Conservation (phyloP, 495 filamentous ascomycete species). For the Neurospora sp. region DNA sequence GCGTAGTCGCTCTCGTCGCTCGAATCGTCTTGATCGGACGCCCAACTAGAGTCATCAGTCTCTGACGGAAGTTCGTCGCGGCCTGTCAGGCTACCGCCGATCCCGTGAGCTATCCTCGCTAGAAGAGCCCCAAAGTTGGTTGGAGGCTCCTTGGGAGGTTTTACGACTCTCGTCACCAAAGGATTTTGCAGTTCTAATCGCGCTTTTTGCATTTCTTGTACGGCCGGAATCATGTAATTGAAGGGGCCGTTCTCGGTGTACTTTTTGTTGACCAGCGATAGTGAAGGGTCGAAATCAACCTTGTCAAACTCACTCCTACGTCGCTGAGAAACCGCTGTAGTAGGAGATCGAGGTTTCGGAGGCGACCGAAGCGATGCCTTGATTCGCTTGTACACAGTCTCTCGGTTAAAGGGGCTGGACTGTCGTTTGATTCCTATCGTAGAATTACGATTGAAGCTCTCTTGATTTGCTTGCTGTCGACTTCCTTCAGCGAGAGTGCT, state of each 20-base stretch:
- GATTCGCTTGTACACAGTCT: conserved; percentile 44
- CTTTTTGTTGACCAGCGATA: conserved; percentile 39
- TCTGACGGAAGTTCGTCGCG: conserved; percentile 32
- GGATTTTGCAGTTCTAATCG: neutral
- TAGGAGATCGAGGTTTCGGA: conserved; percentile 6
- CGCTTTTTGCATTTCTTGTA: conserved; percentile 10
- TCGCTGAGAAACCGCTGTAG: conserved; percentile 1
- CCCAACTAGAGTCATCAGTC: conserved; percentile 33
- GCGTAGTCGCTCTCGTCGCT: conserved; percentile 36
- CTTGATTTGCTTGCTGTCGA: conserved; percentile 18
- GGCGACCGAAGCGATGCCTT: conserved; percentile 24
- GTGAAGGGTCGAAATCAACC: conserved; percentile 38
- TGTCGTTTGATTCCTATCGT: conserved; percentile 27
- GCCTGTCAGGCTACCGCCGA: conserved; percentile 18
- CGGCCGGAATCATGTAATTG: conserved; percentile 23
- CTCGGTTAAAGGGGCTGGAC: conserved; percentile 39
- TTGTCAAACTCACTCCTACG: conserved; percentile 37
- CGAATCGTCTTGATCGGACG: conserved; percentile 40
- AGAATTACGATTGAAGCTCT: conserved; percentile 21
- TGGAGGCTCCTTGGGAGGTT: conserved; percentile 27
- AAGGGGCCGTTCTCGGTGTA: conserved; percentile 41
- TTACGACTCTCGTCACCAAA: conserved; percentile 3
- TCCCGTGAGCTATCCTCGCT: conserved; percentile 18
- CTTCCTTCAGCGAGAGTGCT: conserved; percentile 28
- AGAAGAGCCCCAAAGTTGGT: conserved; percentile 23